Evolutionary conservation across 129 eudicot genomes (phyloP), one percentile per base, ranked within the genome.

Genomic region (Centrapalus pauciflorus): DNA sequence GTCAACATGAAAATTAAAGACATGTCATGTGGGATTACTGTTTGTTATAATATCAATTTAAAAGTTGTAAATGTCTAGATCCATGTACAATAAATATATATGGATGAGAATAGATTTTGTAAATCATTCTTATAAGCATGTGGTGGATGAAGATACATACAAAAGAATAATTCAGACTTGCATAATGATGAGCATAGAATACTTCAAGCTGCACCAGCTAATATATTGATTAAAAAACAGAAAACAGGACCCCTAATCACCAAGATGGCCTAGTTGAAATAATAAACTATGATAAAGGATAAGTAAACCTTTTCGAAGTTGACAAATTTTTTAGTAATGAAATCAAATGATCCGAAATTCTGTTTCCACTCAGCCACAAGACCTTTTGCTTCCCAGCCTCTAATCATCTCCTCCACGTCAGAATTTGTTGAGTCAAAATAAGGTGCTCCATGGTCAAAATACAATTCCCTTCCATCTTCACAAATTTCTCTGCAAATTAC

Each of bases 401-500:
- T 81, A 67, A 94, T 70, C 51, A 89, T 60, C 20, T 76, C 77
- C 67, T 76, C 72, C 80, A 89, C 93, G 41, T 79, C 88, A 19
- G 72, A 43, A 54, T 89, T 79, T n/a, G 61, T 75, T 21, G 82
- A 77, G 7, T 88, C 67, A 80, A 94, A 94, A 79, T 76, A 94
- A 55, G 97, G 95, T 54, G 93, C 93, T 2, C 99, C 99, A 59
- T 94, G 99, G 67, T 89, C 99, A 70, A 94, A 94, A 25, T 66
- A 65, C 51, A 94, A 69, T 66, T 94, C 99, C 66, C 79, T 86
- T 21, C 96, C 99, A 63, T 94, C 96, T 72, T 84, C 97, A 51
- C 71, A 65, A 51, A 46, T 72, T 73, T 89, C 99, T 76, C 97
- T 94, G 61, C 14, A 73, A 73, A 64, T 33, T 14, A 49, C 5